Conservation (phyloP, 352 stramenopile species). For the Phytophthora niederhauseri region DNA sequence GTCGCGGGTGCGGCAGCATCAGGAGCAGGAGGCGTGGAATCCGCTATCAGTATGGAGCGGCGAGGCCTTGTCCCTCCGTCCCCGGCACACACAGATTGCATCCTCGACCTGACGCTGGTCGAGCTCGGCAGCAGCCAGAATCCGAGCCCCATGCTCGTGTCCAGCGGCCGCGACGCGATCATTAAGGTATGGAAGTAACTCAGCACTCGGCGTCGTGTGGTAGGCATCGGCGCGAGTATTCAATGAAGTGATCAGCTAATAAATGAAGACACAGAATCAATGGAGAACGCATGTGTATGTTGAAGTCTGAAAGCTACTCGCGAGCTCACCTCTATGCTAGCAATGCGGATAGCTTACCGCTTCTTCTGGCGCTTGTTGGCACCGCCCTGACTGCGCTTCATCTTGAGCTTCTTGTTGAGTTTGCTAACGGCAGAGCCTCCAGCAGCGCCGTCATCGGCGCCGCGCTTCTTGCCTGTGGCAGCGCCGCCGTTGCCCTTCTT, state of each 20-base stretch:
- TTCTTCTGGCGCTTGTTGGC: slow-evolving; percentile 50
- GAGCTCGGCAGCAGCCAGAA: slow-evolving; percentile 79
- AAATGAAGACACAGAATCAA: slow-evolving; percentile 18
- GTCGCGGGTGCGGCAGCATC: slow-evolving; percentile 49
- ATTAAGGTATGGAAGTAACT: slow-evolving; percentile 97
- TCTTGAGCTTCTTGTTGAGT: slow-evolving; percentile 47
- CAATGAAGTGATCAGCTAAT: slow-evolving; percentile 32
- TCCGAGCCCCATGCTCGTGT: slow-evolving; percentile 88
- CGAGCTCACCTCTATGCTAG: slow-evolving; percentile 1
- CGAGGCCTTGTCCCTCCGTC: slow-evolving; percentile 89
- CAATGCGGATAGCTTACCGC: slow-evolving; percentile 24
- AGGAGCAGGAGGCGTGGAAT: slow-evolving; percentile 63
- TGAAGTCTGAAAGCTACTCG: not conserved
- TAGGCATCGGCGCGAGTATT: slow-evolving; percentile 10
- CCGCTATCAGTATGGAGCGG: slow-evolving; percentile 83
- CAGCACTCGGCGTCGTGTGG: not conserved
- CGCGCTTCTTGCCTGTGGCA: slow-evolving; percentile 37
- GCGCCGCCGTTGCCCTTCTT: slow-evolving; percentile 43
- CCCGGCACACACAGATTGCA: slow-evolving; percentile 93
- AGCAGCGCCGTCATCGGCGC: slow-evolving; percentile 34
- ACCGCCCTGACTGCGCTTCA: slow-evolving; percentile 35
- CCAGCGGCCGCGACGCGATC: slow-evolving; percentile 93
- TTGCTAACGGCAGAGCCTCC: slow-evolving; percentile 29
- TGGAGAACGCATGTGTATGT: slow-evolving; percentile 10
- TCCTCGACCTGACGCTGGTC: slow-evolving; percentile 96